Evolutionary conservation across 345 rosid species (phyloP), one percentile per base, ranked within the genome.

Genomic region (Limnanthes douglasii): DNA sequence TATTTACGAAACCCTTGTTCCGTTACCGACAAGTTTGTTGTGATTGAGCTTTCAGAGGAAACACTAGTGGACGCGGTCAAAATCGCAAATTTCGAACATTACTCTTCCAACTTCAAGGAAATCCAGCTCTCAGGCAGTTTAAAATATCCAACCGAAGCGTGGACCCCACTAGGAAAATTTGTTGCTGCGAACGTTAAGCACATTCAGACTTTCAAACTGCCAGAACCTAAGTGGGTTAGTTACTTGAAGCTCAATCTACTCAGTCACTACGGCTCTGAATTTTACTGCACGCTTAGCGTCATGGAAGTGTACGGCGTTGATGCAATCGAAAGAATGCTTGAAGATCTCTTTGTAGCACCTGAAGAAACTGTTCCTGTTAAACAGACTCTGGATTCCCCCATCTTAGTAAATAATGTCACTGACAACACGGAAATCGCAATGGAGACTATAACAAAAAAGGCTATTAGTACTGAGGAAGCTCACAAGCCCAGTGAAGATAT

Each of bases 241-340:
- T 88, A 88, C 57, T 60, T 88, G 57, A 83, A 72, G 56, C 41
- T 88, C 27, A 70, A 63, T 31, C 55, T 82, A 47, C 53, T 66
- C 6, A 74, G 86, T 44, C 97, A 88, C 57, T 79, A 88, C n/a
- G 95, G 97, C 1, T 75, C 90, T 8, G 90, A 76, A 65, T 76
- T 75, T 71, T 88, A 88, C 60, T 88, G 97, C 69, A 88, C 93
- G 0, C 37, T 88, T 46, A 83, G 93, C 37, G 72, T 65, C 30
- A 53, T 83, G 6, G 95, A 83, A 66, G 95, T 88, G 4, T 69
- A 67, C 31, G 97, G 95, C 16, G 80, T 83, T 6, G 93, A 88
- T 59, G 97, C 93, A 17, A 76, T 88, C 22, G 86, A 83, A 55
- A 61, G 74, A 34, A 88, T 88, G 97, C 78, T 88, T 21, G 95